A percentile compares a stretch with the other conserved stretches of the same genome.
phyloP scores from a whole-genome alignment of 2,329 filamentous ascomycete species.

The Cladophialophora chaetospira region DNA sequence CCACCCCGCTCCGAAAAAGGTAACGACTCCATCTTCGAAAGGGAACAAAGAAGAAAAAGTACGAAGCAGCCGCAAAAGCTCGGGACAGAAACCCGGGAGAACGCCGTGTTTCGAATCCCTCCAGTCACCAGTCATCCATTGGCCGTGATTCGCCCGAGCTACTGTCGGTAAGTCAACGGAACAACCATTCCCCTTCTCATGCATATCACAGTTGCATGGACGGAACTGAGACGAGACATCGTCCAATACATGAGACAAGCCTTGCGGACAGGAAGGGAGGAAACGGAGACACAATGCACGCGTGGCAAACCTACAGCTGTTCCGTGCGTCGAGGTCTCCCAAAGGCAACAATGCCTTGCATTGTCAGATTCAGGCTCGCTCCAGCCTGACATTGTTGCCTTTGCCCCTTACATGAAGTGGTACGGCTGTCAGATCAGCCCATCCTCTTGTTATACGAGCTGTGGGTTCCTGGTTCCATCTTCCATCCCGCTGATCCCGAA shows the following conservation, averaged over 20 bases:
- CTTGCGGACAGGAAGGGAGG: background rate
- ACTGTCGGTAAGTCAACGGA: constrained; percentile 19
- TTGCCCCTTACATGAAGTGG: constrained; percentile 7
- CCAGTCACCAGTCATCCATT: constrained; percentile 8
- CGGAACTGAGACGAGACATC: background rate
- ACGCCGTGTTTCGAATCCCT: constrained; percentile 20
- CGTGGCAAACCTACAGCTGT: background rate
- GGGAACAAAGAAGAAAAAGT: constrained; percentile 1
- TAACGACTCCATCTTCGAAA: constrained; percentile 1
- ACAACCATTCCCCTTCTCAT: constrained; percentile 17
- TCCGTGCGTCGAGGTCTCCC: background rate
- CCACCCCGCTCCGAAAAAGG: constrained; percentile 14
- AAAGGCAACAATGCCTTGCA: constrained; percentile 17
- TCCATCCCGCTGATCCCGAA: background rate
- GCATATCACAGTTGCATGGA: constrained; percentile 29
- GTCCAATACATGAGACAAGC: constrained; percentile 12
- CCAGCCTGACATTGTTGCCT: background rate
- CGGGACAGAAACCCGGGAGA: constrained; percentile 1
- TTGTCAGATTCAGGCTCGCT: constrained; percentile 10
- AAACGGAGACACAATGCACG: background rate
- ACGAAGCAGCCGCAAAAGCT: constrained; percentile 2
- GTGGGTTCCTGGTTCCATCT: background rate
- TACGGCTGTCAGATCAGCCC: constrained; percentile 1
- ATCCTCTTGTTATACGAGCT: constrained; percentile 12
- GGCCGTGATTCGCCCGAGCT: constrained; percentile 13